Evolutionary conservation across 345 rosid genomes (phyloP).

Genomic region (Mangifera indica): DNA sequence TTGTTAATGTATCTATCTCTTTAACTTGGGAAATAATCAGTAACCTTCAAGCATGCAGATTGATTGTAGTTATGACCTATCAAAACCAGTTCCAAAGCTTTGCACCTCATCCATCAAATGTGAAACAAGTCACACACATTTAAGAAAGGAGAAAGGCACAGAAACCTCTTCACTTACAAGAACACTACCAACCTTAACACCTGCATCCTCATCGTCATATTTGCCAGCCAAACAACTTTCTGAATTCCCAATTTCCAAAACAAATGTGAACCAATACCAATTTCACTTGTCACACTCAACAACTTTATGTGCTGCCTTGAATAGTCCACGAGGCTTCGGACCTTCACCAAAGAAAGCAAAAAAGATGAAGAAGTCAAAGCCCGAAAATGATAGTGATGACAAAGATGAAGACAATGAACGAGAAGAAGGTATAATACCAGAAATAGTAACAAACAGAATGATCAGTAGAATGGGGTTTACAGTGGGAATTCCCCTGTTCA

Average conservation of each 20-base stretch:
- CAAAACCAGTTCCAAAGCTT: conserved; percentile 17
- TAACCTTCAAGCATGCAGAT: conserved; percentile 25
- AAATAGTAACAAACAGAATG: conserved; percentile 93
- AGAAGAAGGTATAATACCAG: conserved; percentile 69
- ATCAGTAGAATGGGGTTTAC: conserved; percentile 76
- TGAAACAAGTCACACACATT: not conserved
- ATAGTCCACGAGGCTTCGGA: conserved; percentile 79
- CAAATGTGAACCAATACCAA: conserved; percentile 10
- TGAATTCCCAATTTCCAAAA: conserved; percentile 25
- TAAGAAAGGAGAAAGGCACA: not conserved
- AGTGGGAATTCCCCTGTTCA: conserved; percentile 69
- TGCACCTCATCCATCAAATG: conserved; percentile 12
- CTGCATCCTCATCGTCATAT: conserved; percentile 2
- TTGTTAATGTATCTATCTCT: not conserved
- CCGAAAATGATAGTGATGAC: conserved; percentile 18
- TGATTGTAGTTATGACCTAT: conserved; percentile 12
- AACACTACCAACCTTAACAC: not conserved
- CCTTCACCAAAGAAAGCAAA: conserved; percentile 54
- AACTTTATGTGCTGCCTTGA: conserved; percentile 53
- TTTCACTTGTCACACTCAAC: conserved; percentile 20
- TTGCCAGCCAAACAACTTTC: conserved; percentile 14
- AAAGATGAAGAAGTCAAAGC: conserved; percentile 43
- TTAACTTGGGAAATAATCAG: not conserved
- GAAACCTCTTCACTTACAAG: not conserved
- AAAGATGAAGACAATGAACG: conserved; percentile 28